Conservation (phyloP, 73 alveolate genomes). For the Blepharisma japonicum region DNA sequence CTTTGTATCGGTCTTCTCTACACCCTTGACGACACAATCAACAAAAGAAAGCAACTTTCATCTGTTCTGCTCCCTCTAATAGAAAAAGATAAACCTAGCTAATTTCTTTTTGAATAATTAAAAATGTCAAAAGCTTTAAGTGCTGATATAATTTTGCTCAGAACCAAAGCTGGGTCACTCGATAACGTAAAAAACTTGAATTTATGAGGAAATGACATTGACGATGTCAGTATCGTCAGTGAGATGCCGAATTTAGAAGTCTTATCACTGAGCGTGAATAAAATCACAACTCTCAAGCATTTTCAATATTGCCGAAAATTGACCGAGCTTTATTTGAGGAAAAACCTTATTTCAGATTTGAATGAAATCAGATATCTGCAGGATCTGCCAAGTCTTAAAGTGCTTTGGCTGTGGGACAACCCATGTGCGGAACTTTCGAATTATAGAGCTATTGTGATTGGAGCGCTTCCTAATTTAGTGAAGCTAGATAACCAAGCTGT, state of each 20-base stretch:
- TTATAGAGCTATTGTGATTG: constrained; percentile 85
- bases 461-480: constrained; percentile 78
- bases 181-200: constrained; percentile 78
- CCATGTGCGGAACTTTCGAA: constrained; percentile 85
- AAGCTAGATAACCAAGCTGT: constrained; percentile 86
- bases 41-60: too few relatives aligned
- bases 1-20: too few relatives aligned
- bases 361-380: constrained; percentile 77
- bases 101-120: too few relatives aligned
- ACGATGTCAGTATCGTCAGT: constrained; percentile 79
- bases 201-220: constrained; percentile 89
- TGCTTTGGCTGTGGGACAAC: constrained; percentile 95
- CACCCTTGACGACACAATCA: too few relatives aligned
- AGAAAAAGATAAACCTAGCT: too few relatives aligned
- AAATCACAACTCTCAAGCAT: constrained; percentile 78
- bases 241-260: constrained; percentile 92
- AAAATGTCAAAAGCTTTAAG: constrained; percentile 46
- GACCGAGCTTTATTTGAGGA: constrained; percentile 91
- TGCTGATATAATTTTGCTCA: constrained; percentile 41
- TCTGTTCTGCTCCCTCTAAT: too few relatives aligned
- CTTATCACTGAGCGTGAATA: constrained; percentile 85
- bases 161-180: constrained; percentile 71
- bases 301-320: constrained; percentile 70
- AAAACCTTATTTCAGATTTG: constrained; percentile 80
- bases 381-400: constrained; percentile 67